phyloP scores from a whole-genome alignment of 2,329 filamentous ascomycete species.

The Epichloe hybrida region DNA sequence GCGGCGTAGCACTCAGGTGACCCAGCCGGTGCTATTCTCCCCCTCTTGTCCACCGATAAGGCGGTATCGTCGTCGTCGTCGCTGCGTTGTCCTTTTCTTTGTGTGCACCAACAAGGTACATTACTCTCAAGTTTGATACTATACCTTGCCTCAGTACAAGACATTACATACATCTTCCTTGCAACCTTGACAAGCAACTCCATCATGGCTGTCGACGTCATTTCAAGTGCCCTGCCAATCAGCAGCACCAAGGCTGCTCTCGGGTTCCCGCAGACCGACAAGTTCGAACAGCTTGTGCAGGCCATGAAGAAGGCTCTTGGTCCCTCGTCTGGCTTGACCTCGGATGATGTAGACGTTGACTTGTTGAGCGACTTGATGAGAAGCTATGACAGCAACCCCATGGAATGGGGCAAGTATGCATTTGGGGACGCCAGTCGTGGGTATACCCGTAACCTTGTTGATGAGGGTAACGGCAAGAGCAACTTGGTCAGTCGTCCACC shows the following conservation, averaged over 20 bases:
- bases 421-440: slow-evolving; percentile 54
- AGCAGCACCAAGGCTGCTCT: slow-evolving; percentile 11
- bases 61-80: slow-evolving; percentile 5
- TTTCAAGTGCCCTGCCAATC: slow-evolving; percentile 13
- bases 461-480: slow-evolving; percentile 72
- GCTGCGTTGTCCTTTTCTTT: slow-evolving; percentile 13
- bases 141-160: background rate
- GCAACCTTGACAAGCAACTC: slow-evolving; percentile 4
- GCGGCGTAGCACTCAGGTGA: slow-evolving; percentile 13
- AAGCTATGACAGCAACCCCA: slow-evolving; percentile 52
- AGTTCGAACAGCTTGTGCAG: slow-evolving; percentile 57
- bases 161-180: background rate
- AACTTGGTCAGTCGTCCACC: slow-evolving; percentile 45
- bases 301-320: slow-evolving; percentile 65
- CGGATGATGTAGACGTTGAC: slow-evolving; percentile 64
- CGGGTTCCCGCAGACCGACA: slow-evolving; percentile 20
- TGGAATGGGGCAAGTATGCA: slow-evolving; percentile 64
- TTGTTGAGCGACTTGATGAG: slow-evolving; percentile 62
- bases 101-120: background rate
- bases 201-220: slow-evolving; percentile 23
- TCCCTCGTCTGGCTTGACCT: slow-evolving; percentile 68
- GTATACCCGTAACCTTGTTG: slow-evolving; percentile 82
- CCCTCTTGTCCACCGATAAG: slow-evolving; percentile 4
- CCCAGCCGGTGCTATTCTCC: slow-evolving; percentile 6
- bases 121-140: background rate